Evolutionary conservation across 2,329 filamentous ascomycete genomes (phyloP), one percentile per base, ranked within the genome.

Genomic region (Leptographium galeiforme): DNA sequence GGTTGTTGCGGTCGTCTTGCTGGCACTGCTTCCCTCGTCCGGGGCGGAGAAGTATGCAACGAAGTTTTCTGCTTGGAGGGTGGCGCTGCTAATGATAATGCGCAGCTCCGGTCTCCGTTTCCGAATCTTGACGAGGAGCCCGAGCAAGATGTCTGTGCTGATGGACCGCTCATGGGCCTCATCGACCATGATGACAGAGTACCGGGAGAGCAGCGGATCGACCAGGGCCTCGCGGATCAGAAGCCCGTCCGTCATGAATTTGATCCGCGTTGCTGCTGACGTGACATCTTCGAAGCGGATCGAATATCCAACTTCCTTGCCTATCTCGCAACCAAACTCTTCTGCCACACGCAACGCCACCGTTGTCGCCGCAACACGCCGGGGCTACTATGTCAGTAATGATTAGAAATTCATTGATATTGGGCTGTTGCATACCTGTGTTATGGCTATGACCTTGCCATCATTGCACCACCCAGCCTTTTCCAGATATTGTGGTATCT

Each of bases 101-200:
- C 89, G 81, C 51, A 97, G 69, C 55, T 96, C 90, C 8, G 85
- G 78, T 45, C 93, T 77, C 62, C 81, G 85, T 66, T 81, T 88
- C 53, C 81, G 72, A 50, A 98, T 91, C 67, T 97, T 97, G 66
- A 95, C 96, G 41, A 98, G 68, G 14, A 97, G 72, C 0, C 93
- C 91, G 4, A 98, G 77, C 8, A 97, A 74, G 13, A 98, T 80
- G 63, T 98, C 93, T 0, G 90, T 95, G 66, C 88, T 94, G 55
- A 97, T 78, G 49, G 89, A 95, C 52, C 93, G 78, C 68, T 97
- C 91, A 64, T 98, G 93, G 8, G 91, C 93, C 69, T 97, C 91
- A 64, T 98, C 93, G 8, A 98, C 86, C 89, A 98, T 96, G 61
- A 98, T 88, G 46, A 95, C 85, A 0, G 89, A 94, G 66, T 98